phyloP scores from a whole-genome alignment of 192 early-diverging fungal species.

The Backusella morwellensis region DNA sequence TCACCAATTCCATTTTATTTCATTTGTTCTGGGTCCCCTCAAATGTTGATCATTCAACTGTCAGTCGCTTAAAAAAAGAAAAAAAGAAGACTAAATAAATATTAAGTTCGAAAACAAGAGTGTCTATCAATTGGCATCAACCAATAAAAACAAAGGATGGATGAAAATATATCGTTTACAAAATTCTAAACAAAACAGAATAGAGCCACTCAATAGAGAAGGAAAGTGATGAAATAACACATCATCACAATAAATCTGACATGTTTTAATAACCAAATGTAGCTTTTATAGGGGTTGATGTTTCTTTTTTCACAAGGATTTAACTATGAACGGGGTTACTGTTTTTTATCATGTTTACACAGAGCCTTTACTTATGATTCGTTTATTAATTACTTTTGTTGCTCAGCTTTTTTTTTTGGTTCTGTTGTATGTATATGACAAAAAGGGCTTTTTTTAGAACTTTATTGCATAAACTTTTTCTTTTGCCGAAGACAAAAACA shows the following conservation, averaged over 20 bases:
- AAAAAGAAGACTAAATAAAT: no score
- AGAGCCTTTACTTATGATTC: background rate
- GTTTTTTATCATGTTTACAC: background rate
- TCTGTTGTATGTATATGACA: background rate
- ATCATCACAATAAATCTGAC: background rate
- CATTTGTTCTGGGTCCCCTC: no score
- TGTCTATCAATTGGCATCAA: no score
- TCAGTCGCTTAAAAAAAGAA: no score
- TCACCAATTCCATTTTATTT: no score
- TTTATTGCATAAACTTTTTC: background rate
- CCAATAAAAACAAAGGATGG: no score
- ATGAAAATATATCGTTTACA: no score
- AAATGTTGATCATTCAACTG: no score
- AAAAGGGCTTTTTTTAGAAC: background rate
- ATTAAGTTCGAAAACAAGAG: no score
- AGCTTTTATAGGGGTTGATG: background rate
- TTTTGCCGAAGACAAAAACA: background rate
- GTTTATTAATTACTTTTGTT: background rate
- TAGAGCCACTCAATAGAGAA: background rate
- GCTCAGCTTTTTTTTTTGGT: background rate
- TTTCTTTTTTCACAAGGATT: background rate
- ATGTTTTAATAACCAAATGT: background rate
- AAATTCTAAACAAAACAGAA: no score
- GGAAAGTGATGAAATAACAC: background rate
- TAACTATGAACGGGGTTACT: background rate